phyloP scores from a whole-genome alignment of 164 flowering plant species.

The Umbilicus rupestris region DNA sequence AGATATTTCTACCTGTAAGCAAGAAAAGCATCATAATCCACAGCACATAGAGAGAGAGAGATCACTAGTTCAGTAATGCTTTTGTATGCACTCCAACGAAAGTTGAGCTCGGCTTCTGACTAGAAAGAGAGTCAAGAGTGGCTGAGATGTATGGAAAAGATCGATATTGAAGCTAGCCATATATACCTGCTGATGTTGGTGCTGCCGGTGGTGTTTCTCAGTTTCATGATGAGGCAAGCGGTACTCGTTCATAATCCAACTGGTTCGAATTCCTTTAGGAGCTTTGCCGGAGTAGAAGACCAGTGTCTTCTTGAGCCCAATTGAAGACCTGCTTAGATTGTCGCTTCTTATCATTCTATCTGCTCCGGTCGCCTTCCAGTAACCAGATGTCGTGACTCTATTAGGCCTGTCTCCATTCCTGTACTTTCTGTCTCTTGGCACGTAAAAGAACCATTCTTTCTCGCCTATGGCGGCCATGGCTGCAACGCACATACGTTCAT shows the following conservation, averaged over 20 bases:
- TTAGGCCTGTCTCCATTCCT: conserved; percentile 94
- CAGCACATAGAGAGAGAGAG: not conserved
- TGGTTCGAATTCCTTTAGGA: conserved; percentile 84
- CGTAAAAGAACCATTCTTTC: conserved; percentile 97
- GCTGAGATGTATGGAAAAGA: too few relatives aligned
- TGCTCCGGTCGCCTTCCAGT: conserved; percentile 99
- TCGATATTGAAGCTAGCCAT: too few relatives aligned
- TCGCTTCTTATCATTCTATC: conserved; percentile 83
- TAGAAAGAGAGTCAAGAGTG: too few relatives aligned
- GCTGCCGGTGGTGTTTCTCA: conserved; percentile 69
- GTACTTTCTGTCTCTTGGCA: conserved; percentile 90
- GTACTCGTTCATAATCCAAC: conserved; percentile 99
- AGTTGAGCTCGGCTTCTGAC: not conserved
- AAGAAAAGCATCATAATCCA: not conserved
- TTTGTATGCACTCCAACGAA: not conserved
- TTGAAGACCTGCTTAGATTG: conserved; percentile 26
- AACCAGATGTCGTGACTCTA: conserved; percentile 89
- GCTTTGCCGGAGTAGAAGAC: conserved; percentile 99
- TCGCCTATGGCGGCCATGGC: conserved; percentile 97
- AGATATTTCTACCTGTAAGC: conserved; percentile 68
- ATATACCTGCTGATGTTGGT: not conserved
- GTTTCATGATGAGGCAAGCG: conserved; percentile 88
- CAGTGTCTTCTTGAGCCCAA: conserved; percentile 92
- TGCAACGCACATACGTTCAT: conserved; percentile 15
- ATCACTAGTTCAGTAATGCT: not conserved